Base-by-base conservation (phyloP, 306 rosid species). In the Prunus davidiana region DNA sequence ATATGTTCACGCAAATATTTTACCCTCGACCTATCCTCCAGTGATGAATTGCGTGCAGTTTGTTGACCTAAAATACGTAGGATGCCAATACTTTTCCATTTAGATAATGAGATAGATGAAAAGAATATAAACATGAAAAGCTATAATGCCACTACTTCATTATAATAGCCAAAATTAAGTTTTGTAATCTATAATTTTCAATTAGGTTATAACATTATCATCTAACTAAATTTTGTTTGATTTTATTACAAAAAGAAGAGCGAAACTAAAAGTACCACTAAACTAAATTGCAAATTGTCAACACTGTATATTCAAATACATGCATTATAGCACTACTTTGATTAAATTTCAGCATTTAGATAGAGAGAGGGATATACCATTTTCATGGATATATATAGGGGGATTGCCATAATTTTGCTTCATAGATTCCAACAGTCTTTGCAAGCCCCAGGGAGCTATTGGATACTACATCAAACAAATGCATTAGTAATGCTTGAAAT, bases 351-450 rank as follows among this genome's bases (percentile, higher is more conserved):
- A 38, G 3, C 19, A 69, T 10, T 45, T 45, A 8, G 18, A 51
- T 68, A 34, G 83, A 60, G 73, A 82, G 72, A 76, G 58, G 41
- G 49, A 72, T 56, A 57, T 20, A 92, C 96, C 96, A 78, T 92
- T 92, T 84, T 90, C 96, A 72, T 81, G 78, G 46, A 92, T 74
- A 78, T 79, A 90, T 8, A 81, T 22, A 32, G 88, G 87, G 52
- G 91, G 96, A 72, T 88, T 92, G 61, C 89, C 89, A 79, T 92
- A 92, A 51, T 18, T 82, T 76, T 82, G 75, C 86, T 82, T 90
- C 62, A 92, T 16, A 47, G 66, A 80, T 12, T 86, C 86, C 75
- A 92, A 58, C 38, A 83, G 81, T 58, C 62, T 54, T 56, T 16
- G 62, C 68, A 92, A 38, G 81, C 84, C 79, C 90, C 87, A 78